phyloP scores from a whole-genome alignment of 345 rosid genomes.

The Firmiana major region DNA sequence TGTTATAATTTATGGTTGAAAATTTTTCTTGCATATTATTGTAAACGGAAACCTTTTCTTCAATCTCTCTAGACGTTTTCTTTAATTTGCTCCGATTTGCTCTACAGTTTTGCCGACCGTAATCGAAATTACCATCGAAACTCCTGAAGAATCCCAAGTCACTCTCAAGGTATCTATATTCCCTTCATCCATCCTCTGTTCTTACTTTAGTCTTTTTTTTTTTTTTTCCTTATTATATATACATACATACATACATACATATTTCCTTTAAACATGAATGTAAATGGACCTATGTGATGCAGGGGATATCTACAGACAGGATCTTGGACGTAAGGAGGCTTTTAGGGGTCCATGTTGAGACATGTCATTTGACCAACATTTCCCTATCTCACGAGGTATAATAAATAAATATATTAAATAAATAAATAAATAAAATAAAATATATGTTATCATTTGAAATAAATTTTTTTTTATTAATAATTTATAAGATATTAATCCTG shows the following conservation, averaged over 20 bases:
- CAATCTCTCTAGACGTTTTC: background rate
- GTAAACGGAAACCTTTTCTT: constrained; percentile 1
- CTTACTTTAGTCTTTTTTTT: background rate
- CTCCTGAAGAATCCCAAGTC: constrained; percentile 77
- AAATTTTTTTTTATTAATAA: no score
- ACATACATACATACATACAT: background rate
- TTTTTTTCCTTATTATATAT: background rate
- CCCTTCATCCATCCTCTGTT: no score
- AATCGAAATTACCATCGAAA: constrained; percentile 64
- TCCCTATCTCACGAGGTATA: constrained; percentile 81
- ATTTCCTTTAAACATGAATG: background rate
- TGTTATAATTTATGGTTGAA: background rate
- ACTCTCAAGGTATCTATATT: constrained; percentile 59
- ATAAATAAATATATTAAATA: no score
- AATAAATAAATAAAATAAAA: no score
- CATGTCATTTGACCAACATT: constrained; percentile 84
- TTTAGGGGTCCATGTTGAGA: constrained; percentile 70
- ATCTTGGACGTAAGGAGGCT: constrained; percentile 85
- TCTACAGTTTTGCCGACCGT: constrained; percentile 69
- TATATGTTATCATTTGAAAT: no score
- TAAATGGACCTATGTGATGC: background rate
- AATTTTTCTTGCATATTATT: no score
- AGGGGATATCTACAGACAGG: constrained; percentile 95
- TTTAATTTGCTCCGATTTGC: background rate
- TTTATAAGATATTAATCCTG: no score